These are phyloP conservation scores for Kazachstania sp. DNA, from an alignment of 1,139 yeast species.

Conservation along the genomic window DNA sequence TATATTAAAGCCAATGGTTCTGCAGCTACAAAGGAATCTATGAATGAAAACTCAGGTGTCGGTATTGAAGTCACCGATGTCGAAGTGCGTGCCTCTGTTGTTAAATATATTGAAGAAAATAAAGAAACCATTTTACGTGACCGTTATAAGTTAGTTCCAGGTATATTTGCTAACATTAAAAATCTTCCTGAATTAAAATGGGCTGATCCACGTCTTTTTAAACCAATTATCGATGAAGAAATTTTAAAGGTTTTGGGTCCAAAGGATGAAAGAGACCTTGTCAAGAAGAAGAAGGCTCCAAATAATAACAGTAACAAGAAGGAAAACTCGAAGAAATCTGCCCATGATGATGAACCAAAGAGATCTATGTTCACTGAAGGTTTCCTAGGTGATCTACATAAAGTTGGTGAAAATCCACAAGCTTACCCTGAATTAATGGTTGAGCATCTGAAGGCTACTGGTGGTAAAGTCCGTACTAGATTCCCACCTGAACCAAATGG, in stretches of 20 bases:
- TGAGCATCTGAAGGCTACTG: slow-evolving; percentile 67
- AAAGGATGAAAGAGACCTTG: slow-evolving; percentile 86
- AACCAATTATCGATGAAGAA: slow-evolving; percentile 75
- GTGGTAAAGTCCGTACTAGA: slow-evolving; percentile 81
- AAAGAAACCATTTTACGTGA: slow-evolving; percentile 52
- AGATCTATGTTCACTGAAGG: slow-evolving; percentile 94
- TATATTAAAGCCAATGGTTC: slow-evolving; percentile 48
- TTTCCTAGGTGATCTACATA: slow-evolving; percentile 88
- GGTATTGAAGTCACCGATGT: slow-evolving; percentile 65
- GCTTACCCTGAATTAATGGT: slow-evolving; percentile 74
- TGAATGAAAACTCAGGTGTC: slow-evolving; percentile 67
- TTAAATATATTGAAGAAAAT: slow-evolving; percentile 50
- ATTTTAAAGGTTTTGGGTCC: slow-evolving; percentile 73
- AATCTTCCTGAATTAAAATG: slow-evolving; percentile 69
- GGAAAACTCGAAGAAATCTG: slow-evolving; percentile 26
- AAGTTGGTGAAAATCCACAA: slow-evolving; percentile 93
- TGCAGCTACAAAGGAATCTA: slow-evolving; percentile 36
- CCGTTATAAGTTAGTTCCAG: slow-evolving; percentile 72
- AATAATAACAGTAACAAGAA: slow-evolving; percentile 23
- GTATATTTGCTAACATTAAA: slow-evolving; percentile 68
- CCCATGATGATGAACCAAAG: slow-evolving; percentile 26
- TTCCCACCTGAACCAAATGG: slow-evolving; percentile 99
- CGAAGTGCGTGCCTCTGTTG: slow-evolving; percentile 52
- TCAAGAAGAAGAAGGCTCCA: slow-evolving; percentile 45
- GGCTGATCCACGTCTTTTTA: slow-evolving; percentile 83